Percentiles rank a stretch among this genome's conserved stretches.
These are phyloP conservation scores for Colletotrichum sp. DNA, from an alignment of 2,329 filamentous ascomycete species.

Conservation along the genomic window DNA sequence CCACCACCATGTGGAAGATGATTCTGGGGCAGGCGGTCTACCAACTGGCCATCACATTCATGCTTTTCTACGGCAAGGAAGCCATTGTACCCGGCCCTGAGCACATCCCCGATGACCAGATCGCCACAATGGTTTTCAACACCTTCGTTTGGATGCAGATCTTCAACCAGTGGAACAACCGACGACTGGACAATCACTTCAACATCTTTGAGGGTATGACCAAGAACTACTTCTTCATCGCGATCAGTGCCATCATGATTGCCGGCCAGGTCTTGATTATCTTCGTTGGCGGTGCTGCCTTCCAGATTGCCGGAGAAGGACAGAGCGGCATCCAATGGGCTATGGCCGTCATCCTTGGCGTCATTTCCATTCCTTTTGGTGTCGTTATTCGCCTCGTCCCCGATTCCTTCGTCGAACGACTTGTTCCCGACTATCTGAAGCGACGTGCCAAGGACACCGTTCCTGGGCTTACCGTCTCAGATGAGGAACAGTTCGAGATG, in stretches of 20 bases:
- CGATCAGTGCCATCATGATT: conserved; percentile 85
- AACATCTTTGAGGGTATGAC: conserved; percentile 92
- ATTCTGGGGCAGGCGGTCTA: conserved; percentile 92
- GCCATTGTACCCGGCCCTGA: conserved; percentile 27
- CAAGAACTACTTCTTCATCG: conserved; percentile 87
- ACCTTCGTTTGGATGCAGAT: conserved; percentile 99
- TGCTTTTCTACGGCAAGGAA: conserved; percentile 78
- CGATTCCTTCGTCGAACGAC: conserved; percentile 65
- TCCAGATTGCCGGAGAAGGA: conserved; percentile 67
- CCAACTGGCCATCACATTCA: conserved; percentile 80
- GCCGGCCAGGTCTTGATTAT: conserved; percentile 90
- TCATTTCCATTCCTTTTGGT: conserved; percentile 85
- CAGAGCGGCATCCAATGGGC: conserved; percentile 84
- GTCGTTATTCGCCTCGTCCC: conserved; percentile 83
- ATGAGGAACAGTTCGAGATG: conserved; percentile 67
- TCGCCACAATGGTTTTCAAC: conserved; percentile 91
- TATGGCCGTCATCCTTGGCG: conserved; percentile 82
- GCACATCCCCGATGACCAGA: conserved; percentile 42
- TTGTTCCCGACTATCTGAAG: conserved; percentile 60
- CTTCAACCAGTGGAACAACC: conserved; percentile 98
- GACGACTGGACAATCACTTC: conserved; percentile 90
- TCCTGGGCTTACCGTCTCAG: conserved; percentile 65
- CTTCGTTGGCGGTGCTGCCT: conserved; percentile 82
- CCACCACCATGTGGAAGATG: conserved; percentile 98
- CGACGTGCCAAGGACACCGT: conserved; percentile 46